Percentiles rank a stretch among this genome's conserved stretches.
phyloP scores from a whole-genome alignment of 352 stramenopile genomes.

The Phytophthora constricta region DNA sequence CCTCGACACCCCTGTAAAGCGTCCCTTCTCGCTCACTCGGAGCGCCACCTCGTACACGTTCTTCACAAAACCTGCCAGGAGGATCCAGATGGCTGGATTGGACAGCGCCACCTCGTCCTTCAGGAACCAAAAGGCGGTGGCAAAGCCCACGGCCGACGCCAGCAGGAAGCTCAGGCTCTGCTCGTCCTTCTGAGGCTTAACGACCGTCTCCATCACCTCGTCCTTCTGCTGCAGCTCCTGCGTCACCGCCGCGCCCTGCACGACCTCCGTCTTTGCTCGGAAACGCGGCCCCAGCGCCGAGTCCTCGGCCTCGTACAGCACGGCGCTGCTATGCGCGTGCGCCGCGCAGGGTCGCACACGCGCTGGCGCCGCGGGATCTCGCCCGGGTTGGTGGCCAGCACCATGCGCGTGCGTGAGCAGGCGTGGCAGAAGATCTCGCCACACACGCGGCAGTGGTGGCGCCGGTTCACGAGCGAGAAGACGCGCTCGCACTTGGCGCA shows the following conservation, averaged over 20 bases:
- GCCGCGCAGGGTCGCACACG: slow-evolving; percentile 75
- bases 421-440: slow-evolving; percentile 85
- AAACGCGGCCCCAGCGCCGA: slow-evolving; percentile 35
- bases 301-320: slow-evolving; percentile 68
- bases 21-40: slow-evolving; percentile 32
- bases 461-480: slow-evolving; percentile 80
- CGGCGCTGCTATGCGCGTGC: slow-evolving; percentile 68
- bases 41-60: slow-evolving; percentile 67
- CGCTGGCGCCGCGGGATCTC: slow-evolving; percentile 76
- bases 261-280: slow-evolving; percentile 40
- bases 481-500: slow-evolving; percentile 74
- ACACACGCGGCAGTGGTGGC: slow-evolving; percentile 85
- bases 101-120: slow-evolving; percentile 76
- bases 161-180: slow-evolving; percentile 62
- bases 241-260: slow-evolving; percentile 26
- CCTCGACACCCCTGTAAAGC: slow-evolving; percentile 34
- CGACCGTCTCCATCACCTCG: background rate
- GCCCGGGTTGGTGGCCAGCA: slow-evolving; percentile 70
- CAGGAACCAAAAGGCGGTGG: slow-evolving; percentile 78
- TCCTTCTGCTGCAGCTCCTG: slow-evolving; percentile 30
- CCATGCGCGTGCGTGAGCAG: slow-evolving; percentile 82
- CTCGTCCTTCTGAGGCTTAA: slow-evolving; percentile 10
- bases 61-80: slow-evolving; percentile 72
- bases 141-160: slow-evolving; percentile 66
- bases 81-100: slow-evolving; percentile 82